A percentile compares a stretch with the other conserved stretches of the same genome.
Evolutionary conservation across 495 filamentous ascomycete species (phyloP).

Genomic region (Talaromyces trachyspermus): DNA sequence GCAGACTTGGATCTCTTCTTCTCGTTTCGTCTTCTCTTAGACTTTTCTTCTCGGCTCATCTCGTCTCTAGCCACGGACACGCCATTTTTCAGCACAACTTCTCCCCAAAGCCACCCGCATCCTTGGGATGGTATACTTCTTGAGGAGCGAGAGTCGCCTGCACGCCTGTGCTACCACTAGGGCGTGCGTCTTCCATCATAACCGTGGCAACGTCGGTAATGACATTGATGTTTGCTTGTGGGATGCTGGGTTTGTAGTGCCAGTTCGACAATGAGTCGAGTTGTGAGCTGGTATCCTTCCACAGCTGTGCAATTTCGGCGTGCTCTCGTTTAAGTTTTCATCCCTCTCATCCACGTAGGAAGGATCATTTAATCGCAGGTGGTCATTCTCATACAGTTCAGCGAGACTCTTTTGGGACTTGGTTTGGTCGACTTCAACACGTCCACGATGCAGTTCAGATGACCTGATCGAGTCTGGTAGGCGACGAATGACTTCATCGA

Average conservation of each 20-base stretch:
- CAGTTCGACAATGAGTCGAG: conserved; percentile 86
- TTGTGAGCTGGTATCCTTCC: conserved; percentile 71
- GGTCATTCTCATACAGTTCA: conserved; percentile 91
- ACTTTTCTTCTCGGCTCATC: conserved; percentile 85
- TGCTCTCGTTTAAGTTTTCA: conserved; percentile 79
- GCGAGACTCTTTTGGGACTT: conserved; percentile 82
- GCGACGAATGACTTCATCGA: conserved; percentile 83
- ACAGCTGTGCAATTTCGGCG: conserved; percentile 74
- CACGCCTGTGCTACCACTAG: conserved; percentile 66
- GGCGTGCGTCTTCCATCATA: conserved; percentile 91
- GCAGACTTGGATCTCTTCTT: conserved; percentile 75
- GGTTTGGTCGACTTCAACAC: conserved; percentile 76
- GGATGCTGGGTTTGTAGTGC: conserved; percentile 89
- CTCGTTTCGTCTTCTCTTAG: conserved; percentile 64
- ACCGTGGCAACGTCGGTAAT: conserved; percentile 85
- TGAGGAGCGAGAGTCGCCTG: conserved; percentile 83
- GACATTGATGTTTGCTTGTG: conserved; percentile 70
- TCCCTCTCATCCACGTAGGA: conserved; percentile 71
- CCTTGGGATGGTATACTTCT: conserved; percentile 80
- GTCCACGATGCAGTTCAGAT: conserved; percentile 54
- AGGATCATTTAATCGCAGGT: conserved; percentile 69
- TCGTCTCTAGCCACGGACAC: conserved; percentile 75
- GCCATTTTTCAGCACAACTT: conserved; percentile 76
- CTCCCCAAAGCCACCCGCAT: conserved; percentile 55
- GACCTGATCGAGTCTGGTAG: conserved; percentile 51